phyloP scores from a whole-genome alignment of 208 protist species.

The Trypanosomatidae sp. region DNA sequence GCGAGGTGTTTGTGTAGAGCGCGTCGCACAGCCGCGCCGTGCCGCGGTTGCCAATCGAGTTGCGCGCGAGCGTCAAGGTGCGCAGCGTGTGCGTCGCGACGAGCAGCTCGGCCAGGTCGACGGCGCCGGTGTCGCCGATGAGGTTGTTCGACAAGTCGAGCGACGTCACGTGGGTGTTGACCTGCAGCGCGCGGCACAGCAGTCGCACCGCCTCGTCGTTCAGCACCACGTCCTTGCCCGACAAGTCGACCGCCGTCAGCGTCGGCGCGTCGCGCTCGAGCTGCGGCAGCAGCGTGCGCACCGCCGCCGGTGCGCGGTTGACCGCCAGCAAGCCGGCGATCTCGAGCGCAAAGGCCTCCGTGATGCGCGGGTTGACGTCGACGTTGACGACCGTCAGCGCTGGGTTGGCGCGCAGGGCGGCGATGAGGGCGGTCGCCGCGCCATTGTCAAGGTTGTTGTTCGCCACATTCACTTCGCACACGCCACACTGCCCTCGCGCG shows the following conservation, averaged over 20 bases:
- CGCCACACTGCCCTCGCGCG: slow-evolving; percentile 12
- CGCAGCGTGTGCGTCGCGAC: slow-evolving; percentile 33
- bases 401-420: slow-evolving; percentile 40
- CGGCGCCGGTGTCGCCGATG: slow-evolving; percentile 58
- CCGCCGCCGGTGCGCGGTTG: slow-evolving; percentile 50
- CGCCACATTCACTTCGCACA: slow-evolving; percentile 73
- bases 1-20: slow-evolving; percentile 43
- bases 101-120: slow-evolving; percentile 54
- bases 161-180: slow-evolving; percentile 36
- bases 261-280: slow-evolving; percentile 39
- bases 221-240: slow-evolving; percentile 16
- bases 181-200: slow-evolving; percentile 40
- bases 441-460: slow-evolving; percentile 68
- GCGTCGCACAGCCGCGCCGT: slow-evolving; percentile 41
- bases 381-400: slow-evolving; percentile 55
- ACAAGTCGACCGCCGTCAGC: slow-evolving; percentile 50
- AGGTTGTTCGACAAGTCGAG: slow-evolving; percentile 75
- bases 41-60: slow-evolving; percentile 68
- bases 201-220: slow-evolving; percentile 63
- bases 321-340: slow-evolving; percentile 52
- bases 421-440: slow-evolving; percentile 32
- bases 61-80: slow-evolving; percentile 36
- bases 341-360: slow-evolving; percentile 25
- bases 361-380: slow-evolving; percentile 54
- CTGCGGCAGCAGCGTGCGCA: slow-evolving; percentile 33